Evolutionary conservation across 2,329 filamentous ascomycete genomes (phyloP), one percentile per base, ranked within the genome.

Genomic region (Aspergillus tanneri): DNA sequence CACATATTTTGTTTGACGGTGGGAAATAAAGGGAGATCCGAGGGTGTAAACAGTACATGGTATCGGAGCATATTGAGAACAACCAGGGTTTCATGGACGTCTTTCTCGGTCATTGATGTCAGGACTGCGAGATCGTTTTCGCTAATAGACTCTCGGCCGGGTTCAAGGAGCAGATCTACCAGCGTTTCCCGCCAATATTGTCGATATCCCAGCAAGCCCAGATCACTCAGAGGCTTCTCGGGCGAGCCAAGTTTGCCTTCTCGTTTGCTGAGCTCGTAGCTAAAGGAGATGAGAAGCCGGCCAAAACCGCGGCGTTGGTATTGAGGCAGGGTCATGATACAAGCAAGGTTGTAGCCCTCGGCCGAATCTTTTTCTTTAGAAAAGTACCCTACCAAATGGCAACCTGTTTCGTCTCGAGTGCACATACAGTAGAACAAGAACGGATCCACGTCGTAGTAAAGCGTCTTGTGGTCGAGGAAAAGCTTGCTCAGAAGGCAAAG

Each of bases 341-440:
- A 99, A 4, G 93, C 95, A 24, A 99, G 86, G 65, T 99, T 99
- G 79, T 97, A 99, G 23, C 88, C 90, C 62, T 99, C 95, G 0
- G 90, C 90, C 30, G 87, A 92, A 70, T 99, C 93, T 60, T 99
- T 99, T 70, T 99, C 93, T 68, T 99, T 99, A 47, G 88, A 95
- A 63, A 99, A 99, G 66, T 99, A 99, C n/a, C 93, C 93, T 21
- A 97, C 92, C 58, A 99, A 93, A 66, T 96, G 93, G 65, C 93
- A 96, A 14, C 92, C 92, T 14, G 86, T 82, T 47, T 93, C 87
- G 63, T 96, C 88, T 59, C 91, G 92, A 61, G 96, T 93, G 56
- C 90, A 95, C 74, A 97, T 88, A 60, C 96, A 91, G 67, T 97
- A 97, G 74, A 97, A 97, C 5, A 97, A 72, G 67, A 97, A 97